Conservation (phyloP, 768 basidiomycete genomes). For the Macrolepiota fuliginosa region DNA sequence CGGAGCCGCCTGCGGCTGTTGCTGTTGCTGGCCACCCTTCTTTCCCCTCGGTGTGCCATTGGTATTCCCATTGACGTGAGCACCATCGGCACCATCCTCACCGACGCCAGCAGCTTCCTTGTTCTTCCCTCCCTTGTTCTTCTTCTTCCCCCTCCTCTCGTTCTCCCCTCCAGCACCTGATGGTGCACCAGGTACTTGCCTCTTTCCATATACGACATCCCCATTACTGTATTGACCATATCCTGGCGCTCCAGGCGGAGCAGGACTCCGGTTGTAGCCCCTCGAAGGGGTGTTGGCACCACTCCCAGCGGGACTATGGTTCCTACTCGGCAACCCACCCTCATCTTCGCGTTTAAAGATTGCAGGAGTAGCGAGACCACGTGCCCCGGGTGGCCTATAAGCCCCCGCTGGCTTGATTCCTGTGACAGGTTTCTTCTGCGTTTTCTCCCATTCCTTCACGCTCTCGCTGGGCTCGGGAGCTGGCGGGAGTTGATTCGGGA, state of each 20-base stretch:
- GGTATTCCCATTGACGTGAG: constrained; percentile 10
- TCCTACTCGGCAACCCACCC: constrained; percentile 56
- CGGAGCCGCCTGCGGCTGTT: constrained; percentile 19
- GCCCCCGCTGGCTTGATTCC: constrained; percentile 76
- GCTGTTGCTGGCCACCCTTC: constrained; percentile 16
- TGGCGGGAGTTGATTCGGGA: constrained; percentile 63
- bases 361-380: constrained; percentile 83
- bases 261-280: constrained; percentile 56
- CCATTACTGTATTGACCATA: constrained; percentile 33
- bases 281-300: constrained; percentile 65
- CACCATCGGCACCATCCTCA: constrained; percentile 46
- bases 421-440: constrained; percentile 45
- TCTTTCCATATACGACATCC: constrained; percentile 35
- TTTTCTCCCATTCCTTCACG: constrained; percentile 43
- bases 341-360: constrained; percentile 94
- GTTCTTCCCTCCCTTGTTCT: constrained; percentile 47
- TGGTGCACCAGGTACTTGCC: constrained; percentile 78
- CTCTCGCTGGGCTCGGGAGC: constrained; percentile 66
- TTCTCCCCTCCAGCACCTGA: constrained; percentile 40
- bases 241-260: constrained; percentile 43
- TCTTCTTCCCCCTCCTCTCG: constrained; percentile 54
- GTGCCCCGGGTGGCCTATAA: constrained; percentile 91
- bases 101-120: constrained; percentile 28
- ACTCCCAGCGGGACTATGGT: constrained; percentile 21
- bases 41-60: constrained; percentile 15